phyloP scores from a whole-genome alignment of 345 rosid species.

The Syzygium oleosum region DNA sequence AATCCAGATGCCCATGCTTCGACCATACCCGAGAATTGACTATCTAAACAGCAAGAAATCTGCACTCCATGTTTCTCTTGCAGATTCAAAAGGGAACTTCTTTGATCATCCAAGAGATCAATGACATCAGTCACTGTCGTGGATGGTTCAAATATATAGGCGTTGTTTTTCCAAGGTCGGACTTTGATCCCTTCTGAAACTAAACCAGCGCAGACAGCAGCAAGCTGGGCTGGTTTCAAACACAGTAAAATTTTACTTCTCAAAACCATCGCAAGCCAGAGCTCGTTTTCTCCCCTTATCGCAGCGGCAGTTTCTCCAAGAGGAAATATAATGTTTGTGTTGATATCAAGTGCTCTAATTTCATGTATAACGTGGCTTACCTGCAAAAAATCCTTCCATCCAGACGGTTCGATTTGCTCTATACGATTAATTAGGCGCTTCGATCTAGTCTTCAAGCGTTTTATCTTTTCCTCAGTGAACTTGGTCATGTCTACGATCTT shows the following conservation, averaged over 20 bases:
- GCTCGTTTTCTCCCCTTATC: slow-evolving; percentile 91
- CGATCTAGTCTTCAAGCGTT: slow-evolving; percentile 61
- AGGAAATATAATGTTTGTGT: slow-evolving; percentile 72
- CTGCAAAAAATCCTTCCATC: slow-evolving; percentile 91
- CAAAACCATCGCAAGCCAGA: slow-evolving; percentile 89
- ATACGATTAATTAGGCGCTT: slow-evolving; percentile 57
- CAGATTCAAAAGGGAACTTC: slow-evolving; percentile 44
- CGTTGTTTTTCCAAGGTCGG: slow-evolving; percentile 62
- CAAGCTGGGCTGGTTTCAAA: slow-evolving; percentile 79
- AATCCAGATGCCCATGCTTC: slow-evolving; percentile 98
- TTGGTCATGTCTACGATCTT: slow-evolving; percentile 58
- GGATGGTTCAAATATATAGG: slow-evolving; percentile 68
- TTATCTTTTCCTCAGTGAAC: slow-evolving; percentile 67
- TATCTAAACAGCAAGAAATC: slow-evolving; percentile 63
- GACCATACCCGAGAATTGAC: slow-evolving; percentile 94
- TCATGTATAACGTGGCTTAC: slow-evolving; percentile 87
- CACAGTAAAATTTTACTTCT: slow-evolving; percentile 55
- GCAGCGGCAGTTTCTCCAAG: slow-evolving; percentile 96
- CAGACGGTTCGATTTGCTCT: slow-evolving; percentile 87
- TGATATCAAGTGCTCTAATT: slow-evolving; percentile 67
- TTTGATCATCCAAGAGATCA: slow-evolving; percentile 55
- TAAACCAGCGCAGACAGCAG: slow-evolving; percentile 69
- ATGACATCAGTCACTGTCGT: slow-evolving; percentile 39
- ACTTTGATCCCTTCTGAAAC: slow-evolving; percentile 91
- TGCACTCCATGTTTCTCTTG: slow-evolving; percentile 81